Conservation (phyloP, 225 moss, liverwort and hornwort species). For the Lunularia cruciata region DNA sequence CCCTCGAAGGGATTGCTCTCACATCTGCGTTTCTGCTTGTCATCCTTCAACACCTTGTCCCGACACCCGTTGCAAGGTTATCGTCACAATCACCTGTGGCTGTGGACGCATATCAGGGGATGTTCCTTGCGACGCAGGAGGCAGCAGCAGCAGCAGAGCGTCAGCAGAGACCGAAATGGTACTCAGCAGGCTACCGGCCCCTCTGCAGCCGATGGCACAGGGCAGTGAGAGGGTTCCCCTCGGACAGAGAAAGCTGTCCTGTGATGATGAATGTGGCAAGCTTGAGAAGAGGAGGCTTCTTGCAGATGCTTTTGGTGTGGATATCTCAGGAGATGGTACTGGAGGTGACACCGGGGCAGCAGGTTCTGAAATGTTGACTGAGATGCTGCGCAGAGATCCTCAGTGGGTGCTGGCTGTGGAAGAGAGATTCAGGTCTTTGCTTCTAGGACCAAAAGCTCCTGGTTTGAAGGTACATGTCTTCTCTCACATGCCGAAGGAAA, state of each 20-base stretch:
- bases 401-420: slow-evolving; percentile 88
- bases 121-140: slow-evolving; percentile 88
- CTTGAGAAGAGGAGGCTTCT: slow-evolving; percentile 83
- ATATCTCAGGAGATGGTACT: slow-evolving; percentile 58
- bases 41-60: slow-evolving; percentile 82
- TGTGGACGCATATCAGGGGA: slow-evolving; percentile 83
- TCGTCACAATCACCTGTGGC: slow-evolving; percentile 69
- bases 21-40: slow-evolving; percentile 74
- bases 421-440: slow-evolving; percentile 81
- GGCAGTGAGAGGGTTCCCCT: slow-evolving; percentile 64
- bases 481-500: slow-evolving; percentile 71
- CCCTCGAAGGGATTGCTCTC: slow-evolving; percentile 88
- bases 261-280: slow-evolving; percentile 85
- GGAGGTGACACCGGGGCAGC: slow-evolving; percentile 63
- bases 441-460: slow-evolving; percentile 71
- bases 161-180: slow-evolving; percentile 63
- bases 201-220: slow-evolving; percentile 73
- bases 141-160: slow-evolving; percentile 39
- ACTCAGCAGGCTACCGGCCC: slow-evolving; percentile 58
- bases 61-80: slow-evolving; percentile 74
- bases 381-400: slow-evolving; percentile 79
- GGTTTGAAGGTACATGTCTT: slow-evolving; percentile 79
- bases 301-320: slow-evolving; percentile 94
- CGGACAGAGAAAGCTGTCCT: slow-evolving; percentile 79
- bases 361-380: slow-evolving; percentile 71